Percentiles rank a stretch among this genome's conserved stretches.
Evolutionary conservation across 2,329 filamentous ascomycete species (phyloP).

Genomic region (Fusarium nematophilum): DNA sequence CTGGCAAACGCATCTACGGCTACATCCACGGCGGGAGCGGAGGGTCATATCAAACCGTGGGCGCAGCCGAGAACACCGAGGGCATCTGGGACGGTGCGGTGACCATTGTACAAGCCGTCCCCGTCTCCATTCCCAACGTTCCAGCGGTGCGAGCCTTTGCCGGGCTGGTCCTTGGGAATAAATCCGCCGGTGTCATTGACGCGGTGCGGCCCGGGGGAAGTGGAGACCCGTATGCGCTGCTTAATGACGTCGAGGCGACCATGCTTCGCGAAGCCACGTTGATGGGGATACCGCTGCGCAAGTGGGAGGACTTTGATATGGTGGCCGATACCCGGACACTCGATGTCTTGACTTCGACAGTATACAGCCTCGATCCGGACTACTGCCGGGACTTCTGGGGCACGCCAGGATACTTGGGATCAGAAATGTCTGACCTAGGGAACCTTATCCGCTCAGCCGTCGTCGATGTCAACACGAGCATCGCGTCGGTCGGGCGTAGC

Average conservation of each 20-base stretch:
- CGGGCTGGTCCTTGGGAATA: background rate
- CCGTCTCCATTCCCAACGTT: conserved; percentile 26
- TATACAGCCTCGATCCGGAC: conserved; percentile 15
- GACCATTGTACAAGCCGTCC: conserved; percentile 22
- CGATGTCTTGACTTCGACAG: conserved; percentile 1
- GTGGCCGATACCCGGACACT: background rate
- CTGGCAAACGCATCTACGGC: conserved; percentile 22
- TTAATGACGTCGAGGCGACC: background rate
- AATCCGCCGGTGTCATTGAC: conserved; percentile 3
- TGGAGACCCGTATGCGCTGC: background rate
- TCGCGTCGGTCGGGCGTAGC: no score
- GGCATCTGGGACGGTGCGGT: conserved; percentile 32
- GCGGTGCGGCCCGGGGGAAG: conserved; percentile 19
- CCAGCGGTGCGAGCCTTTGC: conserved; percentile 13
- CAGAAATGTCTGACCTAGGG: conserved; percentile 19
- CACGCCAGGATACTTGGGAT: conserved; percentile 25
- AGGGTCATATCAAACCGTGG: conserved; percentile 25
- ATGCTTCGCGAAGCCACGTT: background rate
- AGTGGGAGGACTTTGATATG: background rate
- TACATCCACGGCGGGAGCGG: conserved; percentile 33
- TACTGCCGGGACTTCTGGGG: conserved; percentile 35
- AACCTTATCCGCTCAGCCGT: conserved; percentile 10
- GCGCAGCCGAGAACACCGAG: conserved; percentile 25
- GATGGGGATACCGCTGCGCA: background rate
- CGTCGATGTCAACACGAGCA: no score